Evolutionary conservation across 805 yeast species (phyloP), one percentile per base, ranked within the genome.

Genomic region (Hanseniaspora vineae): DNA sequence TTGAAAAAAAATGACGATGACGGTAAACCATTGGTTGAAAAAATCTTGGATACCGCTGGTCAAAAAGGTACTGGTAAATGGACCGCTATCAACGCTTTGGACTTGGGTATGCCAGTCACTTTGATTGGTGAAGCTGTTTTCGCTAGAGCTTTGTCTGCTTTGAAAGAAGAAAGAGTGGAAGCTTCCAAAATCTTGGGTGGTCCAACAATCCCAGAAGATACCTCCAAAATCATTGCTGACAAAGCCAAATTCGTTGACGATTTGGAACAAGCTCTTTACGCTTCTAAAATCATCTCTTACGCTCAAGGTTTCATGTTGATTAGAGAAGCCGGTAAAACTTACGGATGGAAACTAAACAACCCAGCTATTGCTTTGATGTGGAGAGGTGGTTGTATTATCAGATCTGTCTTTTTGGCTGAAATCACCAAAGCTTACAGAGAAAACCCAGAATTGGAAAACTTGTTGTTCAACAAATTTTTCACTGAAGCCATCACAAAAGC

Each of bases 61-160:
- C 97, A 90, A 77, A 90, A 90, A 79, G 98, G 98, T 79, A 90
- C 98, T 58, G 98, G 98, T 76, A 90, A 90, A 76, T 90, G 98
- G 98, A 92, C 97, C 58, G 97, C 97, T 55, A 86, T 90, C 70
- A 89, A 88, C 68, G 97, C 97, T 54, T 76, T 90, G 61, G 97
- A 92, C 71, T 77, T 92, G 60, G 97, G 97, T 70, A 87, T 86
- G 84, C 98, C 98, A 58, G 96, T 90, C 59, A 88, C 97, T 53
- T 77, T 90, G 67, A 92, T 90, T 61, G 97, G 97, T 69, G 98
- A 90, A 78, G 97, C 98, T 52, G 98, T 90, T 58, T 89, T 90
- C 66, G 76, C 97, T 55, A 85, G 98, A 78, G 84, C 95, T 75
- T 72, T 90, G 61, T 89, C 97, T 56, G 86, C 97, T 51, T 69